Evolutionary conservation across 768 basidiomycete species (phyloP).

Genomic region (Mycena epipterygia): DNA sequence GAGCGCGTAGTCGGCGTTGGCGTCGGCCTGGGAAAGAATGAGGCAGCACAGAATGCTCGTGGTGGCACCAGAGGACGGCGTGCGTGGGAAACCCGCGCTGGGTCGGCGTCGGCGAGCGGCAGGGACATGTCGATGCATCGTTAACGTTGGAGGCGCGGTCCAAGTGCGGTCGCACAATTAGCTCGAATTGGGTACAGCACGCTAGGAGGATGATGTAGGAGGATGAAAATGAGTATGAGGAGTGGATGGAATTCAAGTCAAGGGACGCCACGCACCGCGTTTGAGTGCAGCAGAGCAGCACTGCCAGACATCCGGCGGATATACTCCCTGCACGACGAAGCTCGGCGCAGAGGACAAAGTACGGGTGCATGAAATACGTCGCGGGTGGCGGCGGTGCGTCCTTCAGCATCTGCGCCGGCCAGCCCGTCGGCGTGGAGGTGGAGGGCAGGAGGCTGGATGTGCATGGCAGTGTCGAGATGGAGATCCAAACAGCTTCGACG

Average conservation of each 20-base stretch:
- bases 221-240: no score
- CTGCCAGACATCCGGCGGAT: background rate
- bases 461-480: no score
- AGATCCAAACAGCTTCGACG: background rate
- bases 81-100: background rate
- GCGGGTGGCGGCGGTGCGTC: background rate
- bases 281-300: background rate
- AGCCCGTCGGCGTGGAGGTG: background rate
- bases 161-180: no score
- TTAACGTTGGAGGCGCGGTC: background rate
- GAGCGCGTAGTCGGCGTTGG: no score
- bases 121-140: background rate
- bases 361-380: conserved; percentile 1
- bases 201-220: no score
- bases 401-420: background rate
- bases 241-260: no score
- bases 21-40: background rate
- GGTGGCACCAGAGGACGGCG: background rate
- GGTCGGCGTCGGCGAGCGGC: background rate
- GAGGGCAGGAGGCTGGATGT: no score
- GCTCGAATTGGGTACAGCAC: no score
- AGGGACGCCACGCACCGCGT: no score
- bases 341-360: background rate
- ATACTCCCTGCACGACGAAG: no score
- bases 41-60: background rate